Evolutionary conservation across 108 stramenopile genomes (phyloP).

Genomic region (Nitzschia sp.): DNA sequence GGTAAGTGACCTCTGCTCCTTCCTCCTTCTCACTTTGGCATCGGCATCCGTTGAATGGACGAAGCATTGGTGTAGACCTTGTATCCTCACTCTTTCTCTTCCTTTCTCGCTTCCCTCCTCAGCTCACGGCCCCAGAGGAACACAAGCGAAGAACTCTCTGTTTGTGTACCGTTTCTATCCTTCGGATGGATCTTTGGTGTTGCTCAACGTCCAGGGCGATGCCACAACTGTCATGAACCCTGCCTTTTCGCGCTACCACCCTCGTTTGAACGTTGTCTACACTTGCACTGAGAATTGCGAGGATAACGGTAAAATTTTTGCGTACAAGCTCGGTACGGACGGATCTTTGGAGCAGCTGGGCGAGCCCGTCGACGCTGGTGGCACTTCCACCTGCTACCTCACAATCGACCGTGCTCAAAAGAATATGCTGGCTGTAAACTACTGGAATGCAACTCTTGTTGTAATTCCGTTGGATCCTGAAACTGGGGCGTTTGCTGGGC

Average conservation of each 20-base stretch:
- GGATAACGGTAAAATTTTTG: conserved; percentile 86
- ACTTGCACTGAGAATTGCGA: conserved; percentile 94
- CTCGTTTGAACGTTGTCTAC: conserved; percentile 88
- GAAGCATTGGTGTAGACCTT: background rate
- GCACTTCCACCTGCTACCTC: conserved; percentile 94
- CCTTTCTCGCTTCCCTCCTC: conserved; percentile 8
- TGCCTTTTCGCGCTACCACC: conserved; percentile 92
- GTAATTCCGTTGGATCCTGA: conserved; percentile 76
- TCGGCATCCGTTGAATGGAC: background rate
- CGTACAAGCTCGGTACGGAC: conserved; percentile 65
- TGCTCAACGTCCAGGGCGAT: conserved; percentile 81
- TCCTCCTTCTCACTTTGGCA: background rate
- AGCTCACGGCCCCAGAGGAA: conserved; percentile 93
- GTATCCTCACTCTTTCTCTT: background rate
- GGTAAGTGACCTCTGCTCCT: conserved; percentile 28
- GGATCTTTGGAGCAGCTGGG: conserved; percentile 71
- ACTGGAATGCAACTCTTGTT: conserved; percentile 91
- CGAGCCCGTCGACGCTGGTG: conserved; percentile 78
- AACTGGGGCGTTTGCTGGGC: conserved; percentile 71
- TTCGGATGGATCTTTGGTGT: conserved; percentile 77
- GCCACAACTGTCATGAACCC: conserved; percentile 83
- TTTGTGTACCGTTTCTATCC: conserved; percentile 85
- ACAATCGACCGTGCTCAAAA: conserved; percentile 82
- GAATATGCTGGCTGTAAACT: conserved; percentile 90
- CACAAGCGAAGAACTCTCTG: conserved; percentile 68